Evolutionary conservation across 2,329 filamentous ascomycete species (phyloP).

Genomic region (Cyanodermella asteris): DNA sequence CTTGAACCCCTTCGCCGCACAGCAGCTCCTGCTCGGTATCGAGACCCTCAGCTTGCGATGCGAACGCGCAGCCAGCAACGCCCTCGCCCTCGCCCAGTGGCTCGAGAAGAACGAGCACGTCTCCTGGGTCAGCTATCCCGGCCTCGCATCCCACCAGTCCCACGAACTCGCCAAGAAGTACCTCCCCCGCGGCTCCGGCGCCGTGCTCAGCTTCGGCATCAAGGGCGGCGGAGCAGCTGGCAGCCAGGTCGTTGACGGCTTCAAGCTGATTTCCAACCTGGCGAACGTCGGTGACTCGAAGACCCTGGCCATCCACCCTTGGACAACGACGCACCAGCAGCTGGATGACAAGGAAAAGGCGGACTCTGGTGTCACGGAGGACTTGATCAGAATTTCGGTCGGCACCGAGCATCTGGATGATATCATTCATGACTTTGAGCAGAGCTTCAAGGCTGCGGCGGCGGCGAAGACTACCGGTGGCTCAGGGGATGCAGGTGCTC

Average conservation of each 20-base stretch:
- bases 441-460: slow-evolving; percentile 49
- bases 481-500: no score
- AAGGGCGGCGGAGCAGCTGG: slow-evolving; percentile 73
- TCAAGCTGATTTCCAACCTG: slow-evolving; percentile 87
- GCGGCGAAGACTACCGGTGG: slow-evolving; percentile 18
- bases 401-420: slow-evolving; percentile 95
- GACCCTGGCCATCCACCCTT: slow-evolving; percentile 84
- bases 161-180: slow-evolving; percentile 74
- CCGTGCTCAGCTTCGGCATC: slow-evolving; percentile 81
- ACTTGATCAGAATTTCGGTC: slow-evolving; percentile 84
- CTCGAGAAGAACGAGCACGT: slow-evolving; percentile 67
- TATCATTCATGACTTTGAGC: slow-evolving; percentile 87
- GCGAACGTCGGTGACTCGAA: slow-evolving; percentile 94
- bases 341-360: slow-evolving; percentile 60
- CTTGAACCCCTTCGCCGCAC: slow-evolving; percentile 77
- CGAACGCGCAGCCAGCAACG: slow-evolving; percentile 72
- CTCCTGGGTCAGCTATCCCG: slow-evolving; percentile 84
- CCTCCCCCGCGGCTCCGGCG: slow-evolving; percentile 62
- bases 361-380: slow-evolving; percentile 64
- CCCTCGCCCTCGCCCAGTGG: slow-evolving; percentile 58
- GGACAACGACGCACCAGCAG: slow-evolving; percentile 90
- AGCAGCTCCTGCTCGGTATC: slow-evolving; percentile 71
- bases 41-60: slow-evolving; percentile 76
- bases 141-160: slow-evolving; percentile 58
- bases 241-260: slow-evolving; percentile 72